phyloP scores from a whole-genome alignment of 2,329 filamentous ascomycete genomes.

The Pseudogymnoascus pannorum region DNA sequence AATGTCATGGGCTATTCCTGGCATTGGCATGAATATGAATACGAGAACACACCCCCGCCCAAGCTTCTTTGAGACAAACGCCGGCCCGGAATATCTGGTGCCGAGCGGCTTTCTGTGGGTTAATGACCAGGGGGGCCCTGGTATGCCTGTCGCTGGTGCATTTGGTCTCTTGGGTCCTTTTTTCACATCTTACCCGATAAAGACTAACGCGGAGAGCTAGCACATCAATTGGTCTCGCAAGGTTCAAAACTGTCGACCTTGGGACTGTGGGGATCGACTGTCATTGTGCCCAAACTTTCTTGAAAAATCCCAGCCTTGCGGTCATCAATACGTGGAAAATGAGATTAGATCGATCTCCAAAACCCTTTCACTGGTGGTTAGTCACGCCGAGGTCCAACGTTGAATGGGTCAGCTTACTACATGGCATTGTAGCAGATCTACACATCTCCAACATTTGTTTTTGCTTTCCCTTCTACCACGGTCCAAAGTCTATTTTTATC shows the following conservation, averaged over 20 bases:
- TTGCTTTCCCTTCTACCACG: not conserved
- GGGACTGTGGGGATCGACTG: slow-evolving; percentile 14
- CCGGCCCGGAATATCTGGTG: not conserved
- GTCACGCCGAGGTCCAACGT: not conserved
- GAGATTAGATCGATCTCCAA: not conserved
- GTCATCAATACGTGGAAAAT: not conserved
- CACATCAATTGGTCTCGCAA: not conserved
- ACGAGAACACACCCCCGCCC: not conserved
- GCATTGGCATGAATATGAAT: slow-evolving; percentile 1
- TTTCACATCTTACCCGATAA: not conserved
- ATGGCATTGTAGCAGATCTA: not conserved
- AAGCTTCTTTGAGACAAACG: slow-evolving; percentile 1
- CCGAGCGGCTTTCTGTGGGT: not conserved
- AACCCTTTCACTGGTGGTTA: not conserved
- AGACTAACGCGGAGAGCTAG: not conserved
- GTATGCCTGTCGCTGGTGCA: no score
- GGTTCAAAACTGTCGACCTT: not conserved
- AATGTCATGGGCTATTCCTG: not conserved
- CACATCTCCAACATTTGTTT: not conserved
- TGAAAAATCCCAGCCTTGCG: slow-evolving; percentile 1
- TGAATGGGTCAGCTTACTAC: not conserved
- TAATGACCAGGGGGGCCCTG: not conserved
- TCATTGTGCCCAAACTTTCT: slow-evolving; percentile 14
- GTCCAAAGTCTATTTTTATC: slow-evolving; percentile 5
- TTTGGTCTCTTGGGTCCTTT: no score